These are phyloP conservation scores for Globisporangium recalcitrans DNA, from an alignment of 352 stramenopile species.

Conservation along the genomic window DNA sequence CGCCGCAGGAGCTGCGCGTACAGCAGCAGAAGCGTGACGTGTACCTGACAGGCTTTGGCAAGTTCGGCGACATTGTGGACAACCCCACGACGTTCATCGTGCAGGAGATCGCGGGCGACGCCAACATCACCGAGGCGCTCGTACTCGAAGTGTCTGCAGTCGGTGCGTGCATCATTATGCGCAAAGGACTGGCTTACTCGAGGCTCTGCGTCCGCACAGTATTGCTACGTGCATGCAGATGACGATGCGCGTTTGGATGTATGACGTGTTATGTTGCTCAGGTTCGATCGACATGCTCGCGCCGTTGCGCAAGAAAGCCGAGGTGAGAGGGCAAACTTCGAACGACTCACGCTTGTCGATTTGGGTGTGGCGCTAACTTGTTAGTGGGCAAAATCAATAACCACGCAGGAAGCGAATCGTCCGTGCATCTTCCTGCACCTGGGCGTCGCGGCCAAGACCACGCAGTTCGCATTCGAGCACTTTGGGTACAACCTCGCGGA, in stretches of 20 bases:
- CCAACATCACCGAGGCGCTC: conserved; percentile 55
- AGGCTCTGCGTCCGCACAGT: too few relatives aligned
- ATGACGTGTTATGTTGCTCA: too few relatives aligned
- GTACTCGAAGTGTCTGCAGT: conserved; percentile 72
- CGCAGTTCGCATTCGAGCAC: conserved; percentile 51
- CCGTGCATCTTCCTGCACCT: conserved; percentile 73
- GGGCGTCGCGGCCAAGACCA: conserved; percentile 45
- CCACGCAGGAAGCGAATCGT: conserved; percentile 33
- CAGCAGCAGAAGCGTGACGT: conserved; percentile 40
- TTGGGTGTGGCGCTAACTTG: too few relatives aligned
- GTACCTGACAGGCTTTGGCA: conserved; percentile 81
- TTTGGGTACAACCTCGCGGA: conserved; percentile 77
- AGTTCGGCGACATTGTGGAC: conserved; percentile 76
- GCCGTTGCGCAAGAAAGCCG: conserved; percentile 29
- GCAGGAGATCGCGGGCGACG: conserved; percentile 43
- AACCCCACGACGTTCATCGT: conserved; percentile 74
- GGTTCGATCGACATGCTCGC: conserved; percentile 33
- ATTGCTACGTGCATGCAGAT: not conserved
- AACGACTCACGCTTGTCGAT: too few relatives aligned
- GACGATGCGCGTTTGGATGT: too few relatives aligned
- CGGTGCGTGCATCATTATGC: conserved; percentile 23
- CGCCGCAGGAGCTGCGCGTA: conserved; percentile 31
- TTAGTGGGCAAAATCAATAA: too few relatives aligned
- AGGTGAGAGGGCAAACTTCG: conserved; percentile 22
- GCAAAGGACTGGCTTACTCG: not conserved